Conservation (phyloP, 805 yeast genomes). For the Candida sanyiensis region DNA sequence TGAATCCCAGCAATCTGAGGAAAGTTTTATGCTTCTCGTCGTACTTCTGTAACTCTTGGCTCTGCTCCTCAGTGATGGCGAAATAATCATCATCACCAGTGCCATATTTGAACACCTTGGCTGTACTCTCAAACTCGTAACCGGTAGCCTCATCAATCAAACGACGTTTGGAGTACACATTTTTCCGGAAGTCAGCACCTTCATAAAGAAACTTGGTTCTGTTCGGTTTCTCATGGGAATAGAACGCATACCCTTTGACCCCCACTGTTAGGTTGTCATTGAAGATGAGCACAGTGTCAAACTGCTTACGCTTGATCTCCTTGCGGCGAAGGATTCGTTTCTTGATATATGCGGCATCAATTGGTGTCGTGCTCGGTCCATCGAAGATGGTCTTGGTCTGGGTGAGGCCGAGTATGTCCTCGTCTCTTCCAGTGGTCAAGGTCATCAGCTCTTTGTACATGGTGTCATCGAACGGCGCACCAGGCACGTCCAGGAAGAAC, state of each 20-base stretch:
- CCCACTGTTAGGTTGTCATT: slow-evolving; percentile 54
- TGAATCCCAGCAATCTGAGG: slow-evolving; percentile 64
- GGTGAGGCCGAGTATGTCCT: slow-evolving; percentile 10
- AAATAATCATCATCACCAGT: slow-evolving; percentile 31
- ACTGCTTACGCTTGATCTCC: slow-evolving; percentile 58
- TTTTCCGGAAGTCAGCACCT: slow-evolving; percentile 43
- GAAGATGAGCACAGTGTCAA: slow-evolving; percentile 54
- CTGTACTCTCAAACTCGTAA: slow-evolving; percentile 33
- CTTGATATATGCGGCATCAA: slow-evolving; percentile 38
- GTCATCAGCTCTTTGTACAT: slow-evolving; percentile 51
- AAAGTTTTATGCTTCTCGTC: slow-evolving; percentile 38
- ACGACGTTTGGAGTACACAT: slow-evolving; percentile 44
- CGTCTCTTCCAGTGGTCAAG: slow-evolving; percentile 19
- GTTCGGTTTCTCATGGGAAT: slow-evolving; percentile 45
- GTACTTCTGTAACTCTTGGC: slow-evolving; percentile 29
- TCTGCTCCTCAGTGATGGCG: slow-evolving; percentile 33
- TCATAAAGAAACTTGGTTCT: slow-evolving; percentile 49
- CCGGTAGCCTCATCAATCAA: slow-evolving; percentile 38
- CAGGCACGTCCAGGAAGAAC: slow-evolving; percentile 43
- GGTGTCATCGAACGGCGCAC: slow-evolving; percentile 37
- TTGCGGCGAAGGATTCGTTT: slow-evolving; percentile 47
- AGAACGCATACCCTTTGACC: slow-evolving; percentile 65
- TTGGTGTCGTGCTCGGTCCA: slow-evolving; percentile 39
- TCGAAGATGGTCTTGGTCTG: slow-evolving; percentile 24
- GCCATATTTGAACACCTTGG: slow-evolving; percentile 41